Conservation (phyloP, 208 protist genomes). For the Leishmania lainsoni region DNA sequence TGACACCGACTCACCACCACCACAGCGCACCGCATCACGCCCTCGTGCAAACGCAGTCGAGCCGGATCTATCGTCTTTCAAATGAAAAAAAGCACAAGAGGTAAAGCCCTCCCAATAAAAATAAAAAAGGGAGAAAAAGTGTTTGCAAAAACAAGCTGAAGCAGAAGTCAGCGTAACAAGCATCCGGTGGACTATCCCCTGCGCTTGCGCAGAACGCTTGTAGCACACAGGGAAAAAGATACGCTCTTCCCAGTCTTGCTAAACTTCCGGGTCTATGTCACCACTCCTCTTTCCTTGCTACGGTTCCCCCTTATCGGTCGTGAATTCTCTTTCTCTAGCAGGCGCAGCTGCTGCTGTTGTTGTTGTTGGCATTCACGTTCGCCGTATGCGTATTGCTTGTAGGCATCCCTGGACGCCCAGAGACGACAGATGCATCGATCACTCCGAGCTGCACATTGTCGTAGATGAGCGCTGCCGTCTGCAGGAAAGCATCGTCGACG, state of each 20-base stretch:
- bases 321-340: not conserved
- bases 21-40: not conserved
- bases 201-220: not conserved
- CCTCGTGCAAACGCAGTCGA: not conserved
- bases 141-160: not conserved
- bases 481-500: conserved; percentile 96
- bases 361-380: conserved; percentile 8
- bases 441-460: conserved; percentile 95
- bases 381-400: conserved; percentile 8
- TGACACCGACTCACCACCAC: not conserved
- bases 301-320: not conserved
- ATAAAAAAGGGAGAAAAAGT: not conserved
- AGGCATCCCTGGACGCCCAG: conserved; percentile 42
- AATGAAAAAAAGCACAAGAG: not conserved
- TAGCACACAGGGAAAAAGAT: not conserved
- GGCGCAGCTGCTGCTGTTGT: conserved; percentile 4
- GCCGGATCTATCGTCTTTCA: not conserved
- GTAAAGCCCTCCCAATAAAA: not conserved
- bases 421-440: conserved; percentile 87
- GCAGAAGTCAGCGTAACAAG: not conserved
- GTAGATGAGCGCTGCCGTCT: conserved; percentile 95
- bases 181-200: not conserved
- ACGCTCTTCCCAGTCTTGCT: too few relatives aligned
- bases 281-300: not conserved
- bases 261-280: not conserved